These are phyloP conservation scores for Benincasa hispida DNA, from an alignment of 306 rosid genomes.

Conservation along the genomic window DNA sequence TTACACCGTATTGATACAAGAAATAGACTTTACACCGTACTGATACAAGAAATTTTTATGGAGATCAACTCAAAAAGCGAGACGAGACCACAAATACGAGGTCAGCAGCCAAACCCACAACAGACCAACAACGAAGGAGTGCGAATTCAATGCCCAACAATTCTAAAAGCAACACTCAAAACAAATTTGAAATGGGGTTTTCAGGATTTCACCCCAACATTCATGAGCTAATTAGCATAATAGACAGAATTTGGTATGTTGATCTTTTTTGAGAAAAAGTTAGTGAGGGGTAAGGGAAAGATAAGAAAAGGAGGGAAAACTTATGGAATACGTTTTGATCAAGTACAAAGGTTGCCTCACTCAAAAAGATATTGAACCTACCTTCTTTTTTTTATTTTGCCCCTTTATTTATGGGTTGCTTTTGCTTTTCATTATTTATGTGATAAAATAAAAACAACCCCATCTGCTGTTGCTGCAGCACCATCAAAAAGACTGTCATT, in stretches of 20 bases:
- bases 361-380: not conserved
- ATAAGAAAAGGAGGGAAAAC: not conserved
- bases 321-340: not conserved
- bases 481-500: not conserved
- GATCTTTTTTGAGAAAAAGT: not conserved
- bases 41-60: too few species aligned
- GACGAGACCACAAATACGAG: too few species aligned
- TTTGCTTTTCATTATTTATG: constrained; percentile 6
- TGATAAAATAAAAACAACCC: not conserved
- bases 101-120: too few species aligned
- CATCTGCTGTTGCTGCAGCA: not conserved
- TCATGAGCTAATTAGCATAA: not conserved
- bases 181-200: not conserved
- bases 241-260: not conserved
- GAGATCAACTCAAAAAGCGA: too few species aligned
- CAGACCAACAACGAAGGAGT: too few species aligned
- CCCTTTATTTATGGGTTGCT: not conserved
- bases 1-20: too few species aligned
- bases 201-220: not conserved
- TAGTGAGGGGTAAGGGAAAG: not conserved
- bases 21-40: too few species aligned
- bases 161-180: not conserved
- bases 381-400: not conserved
- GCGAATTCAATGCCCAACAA: too few species aligned
- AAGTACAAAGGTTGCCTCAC: not conserved